Evolutionary conservation across 306 rosid genomes (phyloP).

Genomic region (Begonia fuchsioides): DNA sequence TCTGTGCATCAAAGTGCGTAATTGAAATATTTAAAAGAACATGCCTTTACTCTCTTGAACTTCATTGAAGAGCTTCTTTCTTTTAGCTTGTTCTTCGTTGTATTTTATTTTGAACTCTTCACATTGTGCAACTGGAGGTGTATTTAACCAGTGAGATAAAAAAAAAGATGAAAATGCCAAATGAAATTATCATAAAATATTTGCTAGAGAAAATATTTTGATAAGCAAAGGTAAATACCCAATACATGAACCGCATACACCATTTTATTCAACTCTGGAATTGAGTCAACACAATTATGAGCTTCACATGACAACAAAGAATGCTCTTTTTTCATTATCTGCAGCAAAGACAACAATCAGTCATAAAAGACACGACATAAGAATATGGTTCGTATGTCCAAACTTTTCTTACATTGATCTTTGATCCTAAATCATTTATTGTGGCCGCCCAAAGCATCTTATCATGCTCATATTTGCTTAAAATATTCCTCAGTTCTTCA

Average conservation of each 20-base stretch:
- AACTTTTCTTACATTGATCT: constrained; percentile 32
- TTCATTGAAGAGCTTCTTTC: constrained; percentile 72
- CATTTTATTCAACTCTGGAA: constrained; percentile 75
- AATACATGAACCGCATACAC: constrained; percentile 63
- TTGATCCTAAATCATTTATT: constrained; percentile 37
- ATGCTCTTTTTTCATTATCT: constrained; percentile 65
- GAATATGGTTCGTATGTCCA: no score
- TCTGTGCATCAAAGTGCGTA: no score
- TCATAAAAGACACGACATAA: no score
- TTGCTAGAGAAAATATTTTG: no score
- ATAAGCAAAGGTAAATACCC: constrained; percentile 31
- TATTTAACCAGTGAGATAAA: constrained; percentile 5
- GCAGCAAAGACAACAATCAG: constrained; percentile 16
- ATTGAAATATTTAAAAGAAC: not conserved
- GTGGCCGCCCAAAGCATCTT: constrained; percentile 53
- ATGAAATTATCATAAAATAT: not conserved
- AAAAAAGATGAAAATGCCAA: constrained; percentile 32
- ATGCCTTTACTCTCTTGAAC: constrained; percentile 88
- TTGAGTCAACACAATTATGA: constrained; percentile 68
- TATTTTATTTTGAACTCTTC: constrained; percentile 78
- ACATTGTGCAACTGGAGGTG: constrained; percentile 60
- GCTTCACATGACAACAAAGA: constrained; percentile 52
- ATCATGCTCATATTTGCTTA: constrained; percentile 45
- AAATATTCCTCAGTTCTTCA: constrained; percentile 40
- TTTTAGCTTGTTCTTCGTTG: constrained; percentile 59